These are phyloP conservation scores for Paraphoma chrysanthemicola DNA, from an alignment of 2,329 filamentous ascomycete species.

Conservation along the genomic window DNA sequence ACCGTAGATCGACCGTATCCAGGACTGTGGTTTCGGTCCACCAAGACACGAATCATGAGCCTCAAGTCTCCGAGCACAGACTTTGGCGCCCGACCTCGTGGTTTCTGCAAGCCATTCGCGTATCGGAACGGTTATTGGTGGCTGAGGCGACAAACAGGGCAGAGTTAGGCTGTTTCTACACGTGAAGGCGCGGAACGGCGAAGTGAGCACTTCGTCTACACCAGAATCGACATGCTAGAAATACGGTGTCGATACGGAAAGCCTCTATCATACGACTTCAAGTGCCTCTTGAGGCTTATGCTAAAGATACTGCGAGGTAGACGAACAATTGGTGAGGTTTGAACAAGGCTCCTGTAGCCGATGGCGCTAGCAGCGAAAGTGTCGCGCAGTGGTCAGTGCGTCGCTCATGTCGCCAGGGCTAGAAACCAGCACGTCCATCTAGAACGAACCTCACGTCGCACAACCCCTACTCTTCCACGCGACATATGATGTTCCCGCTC, in stretches of 20 bases:
- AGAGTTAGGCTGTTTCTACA: not conserved
- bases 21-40: not conserved
- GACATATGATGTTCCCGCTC: slow-evolving; percentile 4
- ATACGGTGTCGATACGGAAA: too few species aligned
- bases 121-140: not conserved
- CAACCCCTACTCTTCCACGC: slow-evolving; percentile 8
- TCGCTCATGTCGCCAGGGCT: slow-evolving; percentile 1
- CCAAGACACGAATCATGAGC: not conserved
- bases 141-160: not conserved
- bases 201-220: too few species aligned
- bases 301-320: not conserved
- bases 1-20: not conserved
- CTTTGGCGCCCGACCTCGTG: not conserved
- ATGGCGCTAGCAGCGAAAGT: not conserved
- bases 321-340: not conserved
- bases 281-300: not conserved
- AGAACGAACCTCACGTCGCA: slow-evolving; percentile 7
- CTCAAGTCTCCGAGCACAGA: not conserved
- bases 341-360: slow-evolving; percentile 1
- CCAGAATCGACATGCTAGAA: too few species aligned
- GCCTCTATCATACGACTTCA: not conserved
- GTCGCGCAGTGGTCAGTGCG: not conserved
- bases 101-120: slow-evolving; percentile 2
- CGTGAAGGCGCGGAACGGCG: too few species aligned
- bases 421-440: slow-evolving; percentile 8